Base-by-base conservation (phyloP, 805 yeast genomes). In the Candida fluviatilis region DNA sequence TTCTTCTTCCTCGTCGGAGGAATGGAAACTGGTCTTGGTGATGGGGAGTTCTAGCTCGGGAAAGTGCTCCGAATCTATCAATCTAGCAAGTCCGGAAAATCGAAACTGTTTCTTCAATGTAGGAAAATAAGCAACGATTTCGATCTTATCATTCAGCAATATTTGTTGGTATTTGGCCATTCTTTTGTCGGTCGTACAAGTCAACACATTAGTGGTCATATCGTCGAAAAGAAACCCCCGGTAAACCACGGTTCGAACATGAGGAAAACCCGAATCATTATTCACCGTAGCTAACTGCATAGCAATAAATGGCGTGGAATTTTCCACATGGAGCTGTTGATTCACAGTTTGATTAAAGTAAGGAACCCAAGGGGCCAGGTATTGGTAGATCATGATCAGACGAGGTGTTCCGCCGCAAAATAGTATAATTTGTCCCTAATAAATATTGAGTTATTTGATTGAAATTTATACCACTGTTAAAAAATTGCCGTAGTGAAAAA, bases 191-290 rank as follows among this genome's bases (percentile, higher is more conserved):
- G 93, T 82, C 31, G 82, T 74, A 49, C 83, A 78, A 1, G 85
- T 71, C 37, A 86, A 57, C 10, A 83, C 76, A 51, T 84, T 86
- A 18, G 82, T 80, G 40, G 74, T 68, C 45, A 71, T 72, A 52
- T 84, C 86, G 51, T 77, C 71, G 54, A 86, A 87, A 35, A 87
- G 62, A 58, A 84, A 87, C 6, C 89, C 93, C 35, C 95, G 70
- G 47, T 68, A 76, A 4, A 85, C 77, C 42, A 86, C 75, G 0
- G 93, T 82, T 47, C 95, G 64, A 35, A 78, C 82, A 37, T 69
- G 71, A 3, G 95, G 95, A 35, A 52, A 63, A 13, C 76, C 73
- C n/a, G 45, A 18, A 10, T 58, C 47, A 8, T 49, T 28, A 48
- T 77, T 84, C 25, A 84, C 76, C 4, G 90, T 84, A 34, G 87